These are phyloP conservation scores for Globisporangium yorkense DNA, from an alignment of 352 stramenopile genomes.

Conservation along the genomic window DNA sequence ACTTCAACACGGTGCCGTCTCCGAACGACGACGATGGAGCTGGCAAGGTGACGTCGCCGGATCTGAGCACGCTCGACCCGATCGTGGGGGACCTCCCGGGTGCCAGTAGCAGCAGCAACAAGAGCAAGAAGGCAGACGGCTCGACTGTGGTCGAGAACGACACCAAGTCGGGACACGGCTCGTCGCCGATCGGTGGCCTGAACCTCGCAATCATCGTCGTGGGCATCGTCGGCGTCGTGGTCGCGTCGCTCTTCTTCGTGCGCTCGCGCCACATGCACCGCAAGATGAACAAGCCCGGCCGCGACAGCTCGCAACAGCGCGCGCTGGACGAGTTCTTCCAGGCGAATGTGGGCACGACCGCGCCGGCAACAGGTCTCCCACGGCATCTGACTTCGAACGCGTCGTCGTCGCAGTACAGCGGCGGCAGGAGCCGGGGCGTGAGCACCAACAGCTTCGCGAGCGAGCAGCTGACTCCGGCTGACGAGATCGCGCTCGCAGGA, in stretches of 20 bases:
- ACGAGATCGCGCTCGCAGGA: slow-evolving; percentile 28
- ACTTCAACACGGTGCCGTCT: neutral
- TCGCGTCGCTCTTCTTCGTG: slow-evolving; percentile 54
- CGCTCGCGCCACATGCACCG: slow-evolving; percentile 23
- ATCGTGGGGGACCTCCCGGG: slow-evolving; percentile 14
- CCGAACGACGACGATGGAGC: slow-evolving; percentile 3
- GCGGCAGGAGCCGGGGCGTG: neutral
- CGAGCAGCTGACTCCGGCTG: slow-evolving; percentile 26
- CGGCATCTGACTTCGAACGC: slow-evolving; percentile 2
- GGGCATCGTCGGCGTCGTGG: slow-evolving; percentile 36
- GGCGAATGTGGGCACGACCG: slow-evolving; percentile 33
- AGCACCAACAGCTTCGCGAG: slow-evolving; percentile 17
- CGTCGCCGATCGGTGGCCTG: slow-evolving; percentile 22
- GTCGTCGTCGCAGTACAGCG: slow-evolving; percentile 12
- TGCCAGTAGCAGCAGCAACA: slow-evolving; percentile 12
- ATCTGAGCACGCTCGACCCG: slow-evolving; percentile 26
- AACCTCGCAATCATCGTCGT: slow-evolving; percentile 39
- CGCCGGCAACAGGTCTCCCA: neutral
- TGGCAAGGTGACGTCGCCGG: slow-evolving; percentile 10
- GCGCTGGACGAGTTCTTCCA: slow-evolving; percentile 49
- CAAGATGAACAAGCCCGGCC: slow-evolving; percentile 12
- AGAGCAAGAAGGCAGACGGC: slow-evolving; percentile 7
- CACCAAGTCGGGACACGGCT: slow-evolving; percentile 15
- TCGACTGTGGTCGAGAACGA: slow-evolving; percentile 12
- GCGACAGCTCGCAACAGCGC: slow-evolving; percentile 34